These are phyloP conservation scores for Polytrichum formosum DNA, from an alignment of 225 moss, liverwort and hornwort species.

Conservation along the genomic window DNA sequence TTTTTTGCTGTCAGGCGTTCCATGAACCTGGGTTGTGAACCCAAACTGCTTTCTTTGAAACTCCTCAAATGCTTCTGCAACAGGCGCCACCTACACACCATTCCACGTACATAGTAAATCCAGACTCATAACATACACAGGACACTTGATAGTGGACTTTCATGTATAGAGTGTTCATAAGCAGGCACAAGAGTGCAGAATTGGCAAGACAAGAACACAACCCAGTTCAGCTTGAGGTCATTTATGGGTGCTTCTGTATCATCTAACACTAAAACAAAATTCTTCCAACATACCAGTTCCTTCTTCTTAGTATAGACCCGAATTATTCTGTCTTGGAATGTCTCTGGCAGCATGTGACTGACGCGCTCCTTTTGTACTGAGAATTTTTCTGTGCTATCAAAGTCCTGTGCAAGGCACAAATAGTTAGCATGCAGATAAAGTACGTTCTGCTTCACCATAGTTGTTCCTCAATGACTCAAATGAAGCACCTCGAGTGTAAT, in stretches of 20 bases:
- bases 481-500: too few species aligned
- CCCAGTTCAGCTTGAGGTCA: too few species aligned
- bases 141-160: neutral
- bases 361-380: constrained; percentile 77
- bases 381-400: constrained; percentile 81
- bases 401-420: constrained; percentile 47
- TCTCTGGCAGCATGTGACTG: constrained; percentile 78
- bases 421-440: too few species aligned
- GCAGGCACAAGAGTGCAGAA: neutral
- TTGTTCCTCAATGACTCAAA: too few species aligned
- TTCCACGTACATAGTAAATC: neutral
- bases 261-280: too few species aligned
- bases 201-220: neutral
- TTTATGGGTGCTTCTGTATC: too few species aligned
- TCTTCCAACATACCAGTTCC: constrained; percentile 53
- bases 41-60: constrained; percentile 84
- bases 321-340: constrained; percentile 77
- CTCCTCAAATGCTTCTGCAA: constrained; percentile 87
- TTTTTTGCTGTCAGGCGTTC: constrained; percentile 78
- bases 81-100: constrained; percentile 60
- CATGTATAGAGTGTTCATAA: neutral
- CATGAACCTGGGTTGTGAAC: constrained; percentile 73
- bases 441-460: too few species aligned
- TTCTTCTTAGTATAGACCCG: constrained; percentile 90
- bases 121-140: neutral